Base-by-base conservation (phyloP, 345 rosid genomes). In the Boechera stricta region DNA sequence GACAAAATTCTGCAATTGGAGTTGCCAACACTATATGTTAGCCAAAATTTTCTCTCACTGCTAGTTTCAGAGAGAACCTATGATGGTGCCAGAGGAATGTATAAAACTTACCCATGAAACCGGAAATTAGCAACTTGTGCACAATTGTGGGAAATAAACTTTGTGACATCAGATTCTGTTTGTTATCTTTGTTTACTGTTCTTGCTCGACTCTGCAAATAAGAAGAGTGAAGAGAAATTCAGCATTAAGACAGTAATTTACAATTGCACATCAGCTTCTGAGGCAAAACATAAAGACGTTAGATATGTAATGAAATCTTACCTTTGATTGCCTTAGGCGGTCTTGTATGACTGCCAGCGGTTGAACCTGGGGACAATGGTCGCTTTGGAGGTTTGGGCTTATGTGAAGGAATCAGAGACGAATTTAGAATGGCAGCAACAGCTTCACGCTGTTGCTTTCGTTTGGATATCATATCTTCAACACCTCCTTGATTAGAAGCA, bases 401-500 rank as follows among this genome's bases (percentile, higher is more conserved):
- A 76, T 88, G 89, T 3, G 96, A 86, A 71, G 97, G 86, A 84
- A 90, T 88, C 69, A 92, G 85, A 79, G 97, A 86, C 28, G 97
- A 85, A 58, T 58, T 77, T 68, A 95, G 91, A 85, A 95, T 89
- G 48, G 98, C 98, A 62, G 86, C 90, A 77, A 91, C 96, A 73
- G 91, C 96, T 81, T 91, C 91, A 18, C 98, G 91, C 69, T 92
- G 90, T 41, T 85, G 86, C 81, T 91, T 92, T 71, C 97, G 84
- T 82, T 88, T 87, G 12, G 85, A 64, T 58, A 83, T 79, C 21
- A 86, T 45, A 82, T 88, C 89, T 49, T 78, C 80, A 77, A 73
- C 82, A 77, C 81, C 73, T 35, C 82, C 84, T 38, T 38, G 77
- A 76, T 49, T 82, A 67, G 86, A 65, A 80, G 45, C 80, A 64